phyloP scores from a whole-genome alignment of 2,329 filamentous ascomycete genomes.

The Chrysoporthe puriensis region DNA sequence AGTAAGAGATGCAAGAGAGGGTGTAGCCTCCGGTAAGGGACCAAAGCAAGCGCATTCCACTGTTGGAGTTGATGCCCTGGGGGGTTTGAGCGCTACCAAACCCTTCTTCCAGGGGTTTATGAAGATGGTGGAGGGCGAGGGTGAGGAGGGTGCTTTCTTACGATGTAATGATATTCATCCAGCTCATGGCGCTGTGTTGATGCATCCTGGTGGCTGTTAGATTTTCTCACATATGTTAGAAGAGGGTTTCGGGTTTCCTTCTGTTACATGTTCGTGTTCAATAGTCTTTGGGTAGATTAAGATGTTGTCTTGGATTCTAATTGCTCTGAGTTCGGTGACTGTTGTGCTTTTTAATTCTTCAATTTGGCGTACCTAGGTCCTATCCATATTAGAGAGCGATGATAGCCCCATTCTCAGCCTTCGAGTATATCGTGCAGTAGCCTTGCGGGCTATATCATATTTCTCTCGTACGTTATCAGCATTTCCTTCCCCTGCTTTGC shows the following conservation, averaged over 20 bases:
- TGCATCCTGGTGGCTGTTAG: conserved; percentile 12
- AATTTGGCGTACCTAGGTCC: too few species aligned
- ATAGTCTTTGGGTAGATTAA: conserved; percentile 9
- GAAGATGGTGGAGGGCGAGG: conserved; percentile 1
- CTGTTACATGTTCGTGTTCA: conserved; percentile 1
- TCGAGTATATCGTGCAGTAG: too few species aligned
- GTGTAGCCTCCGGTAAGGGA: neutral
- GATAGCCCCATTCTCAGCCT: neutral
- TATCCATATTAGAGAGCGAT: neutral
- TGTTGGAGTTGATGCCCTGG: conserved; percentile 17
- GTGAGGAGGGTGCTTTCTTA: neutral
- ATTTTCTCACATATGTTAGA: conserved; percentile 9
- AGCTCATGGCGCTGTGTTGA: conserved; percentile 16
- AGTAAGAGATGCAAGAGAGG: neutral
- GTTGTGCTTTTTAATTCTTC: too few species aligned
- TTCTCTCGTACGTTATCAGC: too few species aligned
- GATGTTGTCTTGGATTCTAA: neutral
- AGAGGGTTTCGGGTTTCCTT: conserved; percentile 5
- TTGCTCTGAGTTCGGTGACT: neutral
- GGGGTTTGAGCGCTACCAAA: conserved; percentile 24
- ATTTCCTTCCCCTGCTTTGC: too few species aligned
- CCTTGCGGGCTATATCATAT: too few species aligned
- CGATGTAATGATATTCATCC: conserved; percentile 19
- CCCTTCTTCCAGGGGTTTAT: conserved; percentile 15
- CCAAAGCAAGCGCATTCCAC: neutral